Evolutionary conservation across 352 stramenopile genomes (phyloP).

Genomic region (Phytophthora hibernalis): DNA sequence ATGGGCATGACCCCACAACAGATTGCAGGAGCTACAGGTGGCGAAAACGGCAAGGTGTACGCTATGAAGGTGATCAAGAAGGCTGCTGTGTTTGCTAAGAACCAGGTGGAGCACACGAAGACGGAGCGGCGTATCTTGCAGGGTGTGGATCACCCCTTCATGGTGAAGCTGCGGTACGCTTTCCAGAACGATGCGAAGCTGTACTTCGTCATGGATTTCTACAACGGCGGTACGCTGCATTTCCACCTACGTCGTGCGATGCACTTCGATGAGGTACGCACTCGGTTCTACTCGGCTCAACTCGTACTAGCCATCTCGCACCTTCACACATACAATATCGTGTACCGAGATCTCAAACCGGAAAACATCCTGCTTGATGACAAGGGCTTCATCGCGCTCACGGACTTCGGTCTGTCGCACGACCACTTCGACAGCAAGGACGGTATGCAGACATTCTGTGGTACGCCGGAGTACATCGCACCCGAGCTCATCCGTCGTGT

Average conservation of each 20-base stretch:
- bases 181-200: conserved; percentile 89
- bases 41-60: conserved; percentile 67
- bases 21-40: conserved; percentile 36
- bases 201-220: conserved; percentile 93
- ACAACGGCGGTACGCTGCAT: conserved; percentile 87
- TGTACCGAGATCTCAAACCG: conserved; percentile 88
- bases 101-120: conserved; percentile 93
- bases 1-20: conserved; percentile 50
- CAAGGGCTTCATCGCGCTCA: conserved; percentile 86
- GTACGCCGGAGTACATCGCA: conserved; percentile 88
- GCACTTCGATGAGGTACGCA: conserved; percentile 73
- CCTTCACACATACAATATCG: conserved; percentile 87
- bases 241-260: conserved; percentile 78
- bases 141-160: conserved; percentile 86
- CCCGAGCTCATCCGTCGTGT: conserved; percentile 79
- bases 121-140: conserved; percentile 90
- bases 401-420: conserved; percentile 88
- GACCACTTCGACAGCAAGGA: conserved; percentile 83
- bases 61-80: conserved; percentile 95
- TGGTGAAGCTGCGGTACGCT: conserved; percentile 87
- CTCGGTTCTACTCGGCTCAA: conserved; percentile 84
- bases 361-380: conserved; percentile 91
- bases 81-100: conserved; percentile 83
- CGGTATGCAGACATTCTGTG: conserved; percentile 83
- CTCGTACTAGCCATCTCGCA: conserved; percentile 83